Percentiles rank a stretch among this genome's conserved stretches.
These are phyloP conservation scores for Phytophthora pluvialis DNA, from an alignment of 352 stramenopile species.

Conservation along the genomic window DNA sequence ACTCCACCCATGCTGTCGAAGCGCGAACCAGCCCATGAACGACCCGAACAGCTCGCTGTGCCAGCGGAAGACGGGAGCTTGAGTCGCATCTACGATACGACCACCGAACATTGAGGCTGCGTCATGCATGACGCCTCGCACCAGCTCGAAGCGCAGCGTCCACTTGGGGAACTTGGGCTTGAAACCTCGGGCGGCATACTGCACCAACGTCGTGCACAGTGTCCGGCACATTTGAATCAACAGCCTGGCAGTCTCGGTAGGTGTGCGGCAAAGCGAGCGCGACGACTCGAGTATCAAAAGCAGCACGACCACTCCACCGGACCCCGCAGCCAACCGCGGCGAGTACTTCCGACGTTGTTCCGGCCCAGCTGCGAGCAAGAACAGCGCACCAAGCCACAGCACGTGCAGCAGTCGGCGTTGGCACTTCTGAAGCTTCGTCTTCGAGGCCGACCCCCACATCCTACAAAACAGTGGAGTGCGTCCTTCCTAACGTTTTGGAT, in stretches of 20 bases:
- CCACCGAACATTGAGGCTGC: neutral
- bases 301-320: neutral
- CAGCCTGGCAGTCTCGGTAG: constrained; percentile 1
- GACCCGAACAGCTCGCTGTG: neutral
- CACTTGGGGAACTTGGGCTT: neutral
- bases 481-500: constrained; percentile 5
- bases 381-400: neutral
- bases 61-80: neutral
- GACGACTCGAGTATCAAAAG: constrained; percentile 9
- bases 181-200: neutral
- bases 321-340: neutral
- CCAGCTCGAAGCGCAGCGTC: neutral
- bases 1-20: neutral
- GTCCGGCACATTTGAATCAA: constrained; percentile 1
- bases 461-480: neutral
- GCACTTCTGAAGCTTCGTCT: constrained; percentile 6
- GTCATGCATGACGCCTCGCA: neutral
- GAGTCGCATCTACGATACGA: neutral
- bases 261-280: constrained; percentile 18
- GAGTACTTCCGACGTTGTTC: neutral
- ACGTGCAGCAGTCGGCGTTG: constrained; percentile 5
- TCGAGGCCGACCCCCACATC: neutral
- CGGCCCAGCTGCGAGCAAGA: neutral
- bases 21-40: neutral
- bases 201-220: neutral